These are phyloP conservation scores for Corylus avellana DNA, from an alignment of 306 rosid genomes.

Conservation along the genomic window DNA sequence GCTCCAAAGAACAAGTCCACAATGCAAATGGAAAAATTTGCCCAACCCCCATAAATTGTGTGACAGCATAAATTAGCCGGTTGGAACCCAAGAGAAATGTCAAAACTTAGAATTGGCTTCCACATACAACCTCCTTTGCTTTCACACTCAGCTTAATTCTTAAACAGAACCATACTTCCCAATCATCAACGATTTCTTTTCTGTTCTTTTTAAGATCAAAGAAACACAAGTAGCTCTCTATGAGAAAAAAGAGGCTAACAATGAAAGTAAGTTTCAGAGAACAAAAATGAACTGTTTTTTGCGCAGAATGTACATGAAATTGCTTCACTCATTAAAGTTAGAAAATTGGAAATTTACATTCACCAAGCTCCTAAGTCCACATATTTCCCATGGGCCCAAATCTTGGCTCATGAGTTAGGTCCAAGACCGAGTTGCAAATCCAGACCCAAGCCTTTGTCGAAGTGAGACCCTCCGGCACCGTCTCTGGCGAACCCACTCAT, in stretches of 20 bases:
- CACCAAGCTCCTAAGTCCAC: neutral
- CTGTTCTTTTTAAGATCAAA: neutral
- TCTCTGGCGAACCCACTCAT: constrained; percentile 17
- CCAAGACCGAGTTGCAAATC: constrained; percentile 52
- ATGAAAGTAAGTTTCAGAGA: neutral
- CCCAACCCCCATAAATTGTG: neutral
- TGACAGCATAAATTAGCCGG: neutral
- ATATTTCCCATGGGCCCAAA: neutral
- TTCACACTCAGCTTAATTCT: neutral
- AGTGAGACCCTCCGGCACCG: constrained; percentile 1
- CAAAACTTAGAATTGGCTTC: neutral
- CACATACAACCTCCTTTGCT: too few relatives aligned
- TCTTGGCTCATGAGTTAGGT: constrained; percentile 9
- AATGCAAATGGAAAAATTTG: neutral
- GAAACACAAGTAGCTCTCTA: neutral
- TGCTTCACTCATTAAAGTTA: neutral
- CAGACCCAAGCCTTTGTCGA: constrained; percentile 38
- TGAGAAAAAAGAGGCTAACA: neutral
- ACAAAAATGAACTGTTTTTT: neutral
- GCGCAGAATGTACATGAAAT: constrained; percentile 3
- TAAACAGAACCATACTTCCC: neutral
- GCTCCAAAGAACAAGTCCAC: neutral
- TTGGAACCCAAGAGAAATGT: neutral
- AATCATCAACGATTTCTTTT: neutral
- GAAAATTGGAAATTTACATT: neutral